Evolutionary conservation across 2,329 filamentous ascomycete genomes (phyloP), one percentile per base, ranked within the genome.

Genomic region (Chlorencoelia australis): DNA sequence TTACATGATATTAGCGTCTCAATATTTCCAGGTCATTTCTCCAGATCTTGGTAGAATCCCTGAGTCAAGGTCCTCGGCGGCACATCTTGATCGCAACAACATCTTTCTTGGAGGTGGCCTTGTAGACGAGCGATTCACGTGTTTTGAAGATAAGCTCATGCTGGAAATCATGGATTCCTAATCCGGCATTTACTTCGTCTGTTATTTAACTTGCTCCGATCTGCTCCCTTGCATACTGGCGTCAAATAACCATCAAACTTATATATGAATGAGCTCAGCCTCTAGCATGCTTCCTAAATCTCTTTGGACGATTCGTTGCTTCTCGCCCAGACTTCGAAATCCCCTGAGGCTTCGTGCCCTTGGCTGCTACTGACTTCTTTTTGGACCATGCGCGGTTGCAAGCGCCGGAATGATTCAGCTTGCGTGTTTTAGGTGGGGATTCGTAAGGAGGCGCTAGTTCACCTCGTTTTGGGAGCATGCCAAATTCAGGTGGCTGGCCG

Each of bases 271-370:
- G n/a, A n/a, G n/a, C 21, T 34, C n/a, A 34, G 22, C 22, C 21
- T 13, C 32, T 8, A 14, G 21, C 16, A 25, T 20, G 11, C 33
- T 35, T 35, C 22, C 22, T 34, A 14, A 25, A 35, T 15, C 33
- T 35, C 33, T 29, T 35, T 35, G 25, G 18, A 35, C 33, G 33
- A n/a, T 28, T 29, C 24, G 33, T 24, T 11, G 7, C 26, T 25
- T 29, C 33, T 9, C 25, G 33, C 17, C 26, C 22, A 16, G 25
- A 35, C 33, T 35, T 35, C 16, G 33, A 35, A 2, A 35, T 29
- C 33, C 33, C 33, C 21, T 29, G 33, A 35, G 33, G 24, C n/a
- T 35, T 35, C 33, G 24, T 25, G 33, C 10, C 33, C 21, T 35
- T 34, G 6, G 16, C 32, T 33, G 20, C 21, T 25, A 26, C 27